Conservation (phyloP, 805 yeast species). For the Myxozyma kluyveri region DNA sequence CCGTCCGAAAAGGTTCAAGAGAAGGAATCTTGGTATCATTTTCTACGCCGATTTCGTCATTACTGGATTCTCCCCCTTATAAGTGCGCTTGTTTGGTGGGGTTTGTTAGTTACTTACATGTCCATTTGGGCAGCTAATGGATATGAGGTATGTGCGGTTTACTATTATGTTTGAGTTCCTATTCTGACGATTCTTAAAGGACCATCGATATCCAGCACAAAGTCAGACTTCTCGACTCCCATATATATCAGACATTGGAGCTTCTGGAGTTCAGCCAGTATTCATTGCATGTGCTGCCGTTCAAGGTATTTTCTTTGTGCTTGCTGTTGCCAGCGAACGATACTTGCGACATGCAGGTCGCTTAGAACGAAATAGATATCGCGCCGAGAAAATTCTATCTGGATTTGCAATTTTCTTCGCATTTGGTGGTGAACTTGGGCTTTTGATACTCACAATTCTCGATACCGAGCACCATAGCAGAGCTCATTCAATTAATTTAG, state of each 20-base stretch:
- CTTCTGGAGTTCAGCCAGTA: conserved; percentile 78
- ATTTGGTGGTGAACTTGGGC: conserved; percentile 64
- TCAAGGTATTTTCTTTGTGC: conserved; percentile 71
- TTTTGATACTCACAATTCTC: conserved; percentile 70
- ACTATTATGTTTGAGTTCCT: background rate
- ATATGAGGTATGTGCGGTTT: conserved; percentile 44
- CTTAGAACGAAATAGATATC: conserved; percentile 52
- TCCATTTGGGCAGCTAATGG: conserved; percentile 68
- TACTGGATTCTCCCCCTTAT: conserved; percentile 59
- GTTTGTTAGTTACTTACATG: conserved; percentile 79
- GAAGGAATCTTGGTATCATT: background rate
- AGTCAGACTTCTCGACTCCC: conserved; percentile 46
- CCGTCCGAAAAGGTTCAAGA: too few relatives aligned
- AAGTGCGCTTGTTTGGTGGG: conserved; percentile 78
- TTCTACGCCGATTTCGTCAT: conserved; percentile 19
- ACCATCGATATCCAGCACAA: conserved; percentile 31
- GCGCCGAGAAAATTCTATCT: conserved; percentile 44
- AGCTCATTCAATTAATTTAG: conserved; percentile 64
- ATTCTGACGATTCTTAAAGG: conserved; percentile 1
- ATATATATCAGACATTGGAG: conserved; percentile 84
- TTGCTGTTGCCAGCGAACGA: conserved; percentile 62
- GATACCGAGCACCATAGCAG: conserved; percentile 56
- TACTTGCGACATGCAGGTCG: conserved; percentile 56
- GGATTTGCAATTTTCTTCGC: conserved; percentile 50
- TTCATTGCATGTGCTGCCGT: conserved; percentile 75